Evolutionary conservation across 1,139 yeast species (phyloP).

Genomic region (Blastobotrys malaysiensis): DNA sequence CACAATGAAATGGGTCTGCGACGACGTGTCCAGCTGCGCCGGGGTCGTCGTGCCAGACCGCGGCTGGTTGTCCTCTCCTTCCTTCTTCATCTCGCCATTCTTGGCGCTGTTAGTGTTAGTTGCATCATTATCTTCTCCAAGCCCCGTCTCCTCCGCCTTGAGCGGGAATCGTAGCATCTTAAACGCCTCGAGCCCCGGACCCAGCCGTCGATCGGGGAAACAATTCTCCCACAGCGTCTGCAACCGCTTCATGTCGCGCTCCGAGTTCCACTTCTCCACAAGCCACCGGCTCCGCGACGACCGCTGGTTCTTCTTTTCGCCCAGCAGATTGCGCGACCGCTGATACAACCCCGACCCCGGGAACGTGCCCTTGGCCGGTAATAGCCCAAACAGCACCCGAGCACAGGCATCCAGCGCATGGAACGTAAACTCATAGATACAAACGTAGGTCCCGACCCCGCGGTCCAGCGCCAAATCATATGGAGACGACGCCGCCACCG

Average conservation of each 20-base stretch:
- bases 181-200: conserved; percentile 26
- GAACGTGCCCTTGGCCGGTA: conserved; percentile 49
- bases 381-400: conserved; percentile 51
- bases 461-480: conserved; percentile 56
- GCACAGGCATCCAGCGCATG: conserved; percentile 48
- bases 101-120: not conserved
- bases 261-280: conserved; percentile 52
- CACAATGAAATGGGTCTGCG: conserved; percentile 49
- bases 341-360: conserved; percentile 44
- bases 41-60: conserved; percentile 2
- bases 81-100: not conserved
- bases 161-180: conserved; percentile 16
- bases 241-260: conserved; percentile 49
- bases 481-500: conserved; percentile 62
- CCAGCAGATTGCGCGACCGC: conserved; percentile 17
- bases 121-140: not conserved
- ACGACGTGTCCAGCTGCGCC: conserved; percentile 2
- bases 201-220: conserved; percentile 28
- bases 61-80: conserved; percentile 5
- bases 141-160: too few species aligned
- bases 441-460: conserved; percentile 52
- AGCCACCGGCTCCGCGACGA: conserved; percentile 44
- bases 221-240: conserved; percentile 38
- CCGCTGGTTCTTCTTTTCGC: conserved; percentile 10
- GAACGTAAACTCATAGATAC: conserved; percentile 57